Evolutionary conservation across 371 early-diverging fungal genomes (phyloP).

Genomic region (Chytridium lagenaria): DNA sequence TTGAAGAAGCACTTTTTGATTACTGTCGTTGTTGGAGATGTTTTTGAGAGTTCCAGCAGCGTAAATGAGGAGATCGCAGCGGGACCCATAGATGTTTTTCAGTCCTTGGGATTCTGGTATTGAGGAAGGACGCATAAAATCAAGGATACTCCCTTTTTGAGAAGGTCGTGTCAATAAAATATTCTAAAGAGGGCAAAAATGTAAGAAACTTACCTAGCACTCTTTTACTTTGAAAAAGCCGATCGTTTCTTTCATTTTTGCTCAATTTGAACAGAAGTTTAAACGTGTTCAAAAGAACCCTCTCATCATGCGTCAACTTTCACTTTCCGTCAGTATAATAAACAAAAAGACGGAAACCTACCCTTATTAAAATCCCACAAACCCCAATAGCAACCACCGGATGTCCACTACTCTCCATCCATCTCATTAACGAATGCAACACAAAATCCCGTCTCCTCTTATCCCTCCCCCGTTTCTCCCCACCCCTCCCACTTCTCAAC

Average conservation of each 20-base stretch:
- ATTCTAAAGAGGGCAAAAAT: not conserved
- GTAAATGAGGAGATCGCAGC: conserved; percentile 22
- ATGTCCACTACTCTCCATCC: conserved; percentile 39
- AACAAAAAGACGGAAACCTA: not conserved
- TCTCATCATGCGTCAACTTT: conserved; percentile 41
- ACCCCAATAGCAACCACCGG: conserved; percentile 42
- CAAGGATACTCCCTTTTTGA: not conserved
- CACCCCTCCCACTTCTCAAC: not conserved
- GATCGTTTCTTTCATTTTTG: conserved; percentile 40
- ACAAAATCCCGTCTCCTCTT: conserved; percentile 31
- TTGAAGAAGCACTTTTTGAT: not conserved
- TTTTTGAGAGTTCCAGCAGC: conserved; percentile 33
- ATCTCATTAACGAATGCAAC: conserved; percentile 31
- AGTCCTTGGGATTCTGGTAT: not conserved
- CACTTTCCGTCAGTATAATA: not conserved
- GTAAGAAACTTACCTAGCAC: conserved; percentile 28
- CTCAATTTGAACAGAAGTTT: conserved; percentile 46
- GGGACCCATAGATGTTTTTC: not conserved
- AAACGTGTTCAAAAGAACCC: conserved; percentile 37
- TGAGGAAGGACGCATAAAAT: conserved; percentile 5
- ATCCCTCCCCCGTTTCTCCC: not conserved
- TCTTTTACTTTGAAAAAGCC: conserved; percentile 20
- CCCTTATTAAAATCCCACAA: conserved; percentile 37
- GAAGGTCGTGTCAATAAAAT: not conserved
- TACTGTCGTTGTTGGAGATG: conserved; percentile 14